Evolutionary conservation across 192 early-diverging fungal species (phyloP).

Genomic region (Coemansia sp.): DNA sequence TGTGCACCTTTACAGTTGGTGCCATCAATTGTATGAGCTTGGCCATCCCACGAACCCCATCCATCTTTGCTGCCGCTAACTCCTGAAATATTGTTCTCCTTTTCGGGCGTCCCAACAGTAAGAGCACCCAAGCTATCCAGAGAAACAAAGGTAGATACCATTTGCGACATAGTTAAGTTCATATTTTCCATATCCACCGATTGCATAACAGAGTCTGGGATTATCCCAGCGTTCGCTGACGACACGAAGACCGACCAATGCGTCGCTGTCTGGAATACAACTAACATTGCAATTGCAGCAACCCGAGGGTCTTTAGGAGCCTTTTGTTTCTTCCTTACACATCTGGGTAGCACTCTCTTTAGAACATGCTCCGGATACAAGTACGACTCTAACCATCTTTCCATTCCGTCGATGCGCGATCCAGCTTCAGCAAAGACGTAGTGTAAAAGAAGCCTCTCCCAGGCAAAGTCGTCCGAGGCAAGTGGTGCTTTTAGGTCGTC

Average conservation of each 20-base stretch:
- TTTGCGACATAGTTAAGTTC: conserved; percentile 9
- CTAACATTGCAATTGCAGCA: conserved; percentile 26
- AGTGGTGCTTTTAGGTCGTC: conserved; percentile 7
- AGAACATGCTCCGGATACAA: conserved; percentile 28
- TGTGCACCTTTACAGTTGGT: conserved; percentile 30
- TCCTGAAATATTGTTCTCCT: not conserved
- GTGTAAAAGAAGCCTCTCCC: conserved; percentile 45
- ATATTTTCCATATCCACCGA: conserved; percentile 2
- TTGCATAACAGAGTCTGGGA: conserved; percentile 24
- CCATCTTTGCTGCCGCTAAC: not conserved
- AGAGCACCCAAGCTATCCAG: not conserved
- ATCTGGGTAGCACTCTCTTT: conserved; percentile 11
- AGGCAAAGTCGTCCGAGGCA: conserved; percentile 4
- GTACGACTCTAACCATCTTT: conserved; percentile 31
- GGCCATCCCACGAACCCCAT: conserved; percentile 45
- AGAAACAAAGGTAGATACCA: conserved; percentile 21
- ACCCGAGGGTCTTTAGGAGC: conserved; percentile 1
- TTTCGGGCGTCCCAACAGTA: not conserved
- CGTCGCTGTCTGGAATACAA: conserved; percentile 43
- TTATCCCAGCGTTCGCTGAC: conserved; percentile 20
- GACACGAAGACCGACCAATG: conserved; percentile 37
- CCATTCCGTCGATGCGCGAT: conserved; percentile 32
- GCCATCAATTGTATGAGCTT: conserved; percentile 27
- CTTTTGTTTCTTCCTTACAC: not conserved
- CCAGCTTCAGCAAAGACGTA: conserved; percentile 35